A percentile compares a stretch with the other conserved stretches of the same genome.
Conservation (phyloP, 768 basidiomycete species). For the Tricholoma hemisulphureum region DNA sequence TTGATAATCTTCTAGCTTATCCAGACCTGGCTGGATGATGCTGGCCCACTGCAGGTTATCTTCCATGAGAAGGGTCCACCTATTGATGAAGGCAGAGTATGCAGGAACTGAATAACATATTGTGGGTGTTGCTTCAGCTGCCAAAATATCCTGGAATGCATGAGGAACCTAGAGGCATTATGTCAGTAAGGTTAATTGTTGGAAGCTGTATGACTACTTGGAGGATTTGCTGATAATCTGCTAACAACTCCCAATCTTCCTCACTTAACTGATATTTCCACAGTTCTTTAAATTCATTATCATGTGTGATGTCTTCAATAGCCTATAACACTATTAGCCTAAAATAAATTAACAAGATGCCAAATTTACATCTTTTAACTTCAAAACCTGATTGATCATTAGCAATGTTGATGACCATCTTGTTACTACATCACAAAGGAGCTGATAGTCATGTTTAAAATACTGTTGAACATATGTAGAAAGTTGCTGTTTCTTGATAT, state of each 20-base stretch:
- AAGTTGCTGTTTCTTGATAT: constrained; percentile 15
- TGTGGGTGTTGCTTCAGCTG: constrained; percentile 21
- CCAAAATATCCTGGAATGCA: constrained; percentile 23
- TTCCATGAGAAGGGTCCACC: constrained; percentile 12
- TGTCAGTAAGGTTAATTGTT: background rate
- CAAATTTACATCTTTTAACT: constrained; percentile 1
- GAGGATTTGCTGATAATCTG: too few relatives aligned
- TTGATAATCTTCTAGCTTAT: constrained; percentile 17
- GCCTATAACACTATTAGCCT: constrained; percentile 5
- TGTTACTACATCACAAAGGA: background rate
- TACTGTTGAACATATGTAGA: constrained; percentile 10
- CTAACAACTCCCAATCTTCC: constrained; percentile 25
- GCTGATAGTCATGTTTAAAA: background rate
- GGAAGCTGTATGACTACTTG: too few relatives aligned
- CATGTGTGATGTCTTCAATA: background rate
- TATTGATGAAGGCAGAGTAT: constrained; percentile 17
- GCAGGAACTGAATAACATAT: constrained; percentile 18
- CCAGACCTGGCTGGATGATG: constrained; percentile 17
- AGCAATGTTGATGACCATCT: constrained; percentile 29
- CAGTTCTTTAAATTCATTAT: too few relatives aligned
- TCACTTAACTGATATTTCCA: constrained; percentile 20
- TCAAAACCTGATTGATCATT: constrained; percentile 31
- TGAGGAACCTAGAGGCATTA: constrained; percentile 19
- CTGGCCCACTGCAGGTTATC: constrained; percentile 4
- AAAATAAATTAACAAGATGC: constrained; percentile 18